Base-by-base conservation (phyloP, 225 moss, liverwort and hornwort genomes). In the Lunularia cruciata region DNA sequence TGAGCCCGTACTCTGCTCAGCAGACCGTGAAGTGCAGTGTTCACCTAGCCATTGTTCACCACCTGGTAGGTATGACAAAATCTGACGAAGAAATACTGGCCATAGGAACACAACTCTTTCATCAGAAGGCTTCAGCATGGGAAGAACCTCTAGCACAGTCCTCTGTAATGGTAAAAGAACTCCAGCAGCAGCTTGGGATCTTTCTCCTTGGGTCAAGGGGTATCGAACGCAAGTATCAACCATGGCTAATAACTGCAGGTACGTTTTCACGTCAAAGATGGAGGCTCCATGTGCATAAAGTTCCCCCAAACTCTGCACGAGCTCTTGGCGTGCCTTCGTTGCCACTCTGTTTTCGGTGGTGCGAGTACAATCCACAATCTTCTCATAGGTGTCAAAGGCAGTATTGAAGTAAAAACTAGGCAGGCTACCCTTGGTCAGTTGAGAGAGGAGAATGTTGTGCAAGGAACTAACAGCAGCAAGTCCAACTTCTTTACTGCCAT, bases 401-500 rank as follows among this genome's bases (percentile, higher is more conserved):
- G 89, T 75, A 69, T 84, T 80, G 77, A 98, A 98, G 59, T 85
- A 98, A 56, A 79, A 83, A 56, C 67, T 76, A 36, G 89, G 83
- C 19, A 98, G 52, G 7, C 34, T 71, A 10, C 88, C 89, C 86
- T 88, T 98, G 0, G 85, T 69, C 72, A 83, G 85, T 57, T 91
- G 93, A 77, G 79, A 83, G 36, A 91, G 61, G 68, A 93, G 85
- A 68, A 98, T 89, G 60, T 89, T 86, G 57, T 88, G 89, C 47
- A 98, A 76, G 15, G 98, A 88, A 60, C 79, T 86, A 72, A 93
- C 85, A 12, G 98, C 98, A 75, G 98, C 98, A 30, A 93, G 71
- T 39, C 90, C 85, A 56, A 98, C 98, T 83, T 98, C 98, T 82
- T 93, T 93, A 53, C 93, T 98, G 32, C 98, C 91, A 73, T 80